Conservation (phyloP, 164 flowering plant species). For the Warburgia ugandensis region DNA sequence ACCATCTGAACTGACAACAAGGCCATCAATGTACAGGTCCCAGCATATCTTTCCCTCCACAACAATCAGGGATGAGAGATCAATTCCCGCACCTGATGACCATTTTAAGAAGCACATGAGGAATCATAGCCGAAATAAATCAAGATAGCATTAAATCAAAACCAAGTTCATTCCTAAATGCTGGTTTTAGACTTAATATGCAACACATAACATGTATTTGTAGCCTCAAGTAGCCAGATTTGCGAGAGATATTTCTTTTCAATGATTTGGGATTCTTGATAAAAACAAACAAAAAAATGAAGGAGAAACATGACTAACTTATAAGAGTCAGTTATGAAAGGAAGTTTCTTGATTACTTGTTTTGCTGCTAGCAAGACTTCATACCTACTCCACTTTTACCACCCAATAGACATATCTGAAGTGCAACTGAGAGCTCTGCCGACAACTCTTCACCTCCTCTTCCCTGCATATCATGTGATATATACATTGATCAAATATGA, state of each 20-base stretch:
- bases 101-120: neutral
- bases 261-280: too few species aligned
- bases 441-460: slow-evolving; percentile 95
- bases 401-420: slow-evolving; percentile 80
- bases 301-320: too few species aligned
- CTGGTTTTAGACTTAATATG: too few species aligned
- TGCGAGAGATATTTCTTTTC: too few species aligned
- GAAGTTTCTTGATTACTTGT: slow-evolving; percentile 2
- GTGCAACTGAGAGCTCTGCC: slow-evolving; percentile 68
- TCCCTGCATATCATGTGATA: slow-evolving; percentile 41
- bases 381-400: slow-evolving; percentile 93
- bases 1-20: slow-evolving; percentile 87
- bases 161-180: too few species aligned
- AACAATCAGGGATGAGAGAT: slow-evolving; percentile 68
- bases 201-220: too few species aligned
- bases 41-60: slow-evolving; percentile 85
- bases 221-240: too few species aligned
- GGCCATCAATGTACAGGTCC: slow-evolving; percentile 93
- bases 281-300: too few species aligned
- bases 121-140: too few species aligned
- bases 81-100: slow-evolving; percentile 75
- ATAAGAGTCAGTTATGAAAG: too few species aligned
- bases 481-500: slow-evolving; percentile 3
- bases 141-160: too few species aligned
- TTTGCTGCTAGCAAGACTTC: neutral